Evolutionary conservation across 306 rosid species (phyloP), one percentile per base, ranked within the genome.

Genomic region (Cicer pinnatifidum): DNA sequence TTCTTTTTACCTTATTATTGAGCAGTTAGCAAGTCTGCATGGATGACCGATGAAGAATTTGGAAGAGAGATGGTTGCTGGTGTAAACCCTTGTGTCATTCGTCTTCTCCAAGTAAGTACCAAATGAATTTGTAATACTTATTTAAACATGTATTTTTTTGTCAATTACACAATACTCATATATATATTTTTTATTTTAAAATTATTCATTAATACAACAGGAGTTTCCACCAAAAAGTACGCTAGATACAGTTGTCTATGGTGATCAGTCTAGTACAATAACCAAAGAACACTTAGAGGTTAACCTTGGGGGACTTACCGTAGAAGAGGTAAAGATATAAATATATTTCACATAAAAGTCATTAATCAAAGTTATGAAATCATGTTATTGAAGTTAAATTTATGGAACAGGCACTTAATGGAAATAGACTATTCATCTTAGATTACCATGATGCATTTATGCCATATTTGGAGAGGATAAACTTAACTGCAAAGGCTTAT

Each of bases 41-140:
- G 98, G 98, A 85, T 82, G 70, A 88, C 92, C 0, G 98, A 93
- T 48, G 92, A 87, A 41, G 97, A 93, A 77, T 93, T 93, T 82
- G 86, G 88, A 16, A 86, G 97, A 78, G 96, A 93, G 81, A 88
- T 84, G 87, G 66, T 93, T 62, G 97, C 98, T 15, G 98, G 98
- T 51, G 82, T 89, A 44, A 86, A 90, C 61, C 98, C 97, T 35
- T 59, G 69, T n/a, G 28, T 75, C 50, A 89, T 89, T 68, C 23
- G 72, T 3, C 8, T 11, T 48, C 83, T 83, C 1, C 67, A 75
- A 41, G 86, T 82, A 67, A 41, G 78, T 11, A 12, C 11, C 4
- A 71, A 71, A 13, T 41, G 44, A 35, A 60, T 35, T 58, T 9
- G 6, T 60, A 35, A 3, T 13, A 66, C 12, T 8, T 53, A 6